Conservation (phyloP, 106 monocot species). For the Dendrobium catenatum region DNA sequence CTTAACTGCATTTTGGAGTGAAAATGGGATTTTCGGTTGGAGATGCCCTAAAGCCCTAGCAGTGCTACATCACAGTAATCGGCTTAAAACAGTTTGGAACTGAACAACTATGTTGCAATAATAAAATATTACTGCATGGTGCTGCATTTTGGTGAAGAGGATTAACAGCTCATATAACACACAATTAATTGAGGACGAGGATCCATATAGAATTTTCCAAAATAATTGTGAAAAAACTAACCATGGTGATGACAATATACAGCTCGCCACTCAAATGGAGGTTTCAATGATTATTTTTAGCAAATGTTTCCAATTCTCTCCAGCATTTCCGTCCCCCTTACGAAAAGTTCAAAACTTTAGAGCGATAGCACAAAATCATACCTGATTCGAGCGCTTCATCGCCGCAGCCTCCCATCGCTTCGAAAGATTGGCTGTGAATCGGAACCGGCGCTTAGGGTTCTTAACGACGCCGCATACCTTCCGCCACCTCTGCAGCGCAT, state of each 20-base stretch:
- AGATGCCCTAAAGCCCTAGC: too few relatives aligned
- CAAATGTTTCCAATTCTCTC: neutral
- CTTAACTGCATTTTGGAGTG: too few relatives aligned
- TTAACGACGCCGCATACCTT: constrained; percentile 71
- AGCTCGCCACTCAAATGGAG: neutral
- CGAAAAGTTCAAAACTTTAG: neutral
- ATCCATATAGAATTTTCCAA: neutral
- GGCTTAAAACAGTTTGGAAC: neutral
- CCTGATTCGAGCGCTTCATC: constrained; percentile 86
- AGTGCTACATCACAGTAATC: neutral
- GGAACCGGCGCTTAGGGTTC: constrained; percentile 89
- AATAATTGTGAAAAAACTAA: neutral
- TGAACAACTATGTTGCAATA: too few relatives aligned
- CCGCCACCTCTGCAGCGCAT: constrained; percentile 78
- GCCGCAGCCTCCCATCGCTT: constrained; percentile 76
- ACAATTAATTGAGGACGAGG: neutral
- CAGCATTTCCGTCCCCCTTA: neutral
- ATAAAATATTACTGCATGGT: neutral
- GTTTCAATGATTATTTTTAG: neutral
- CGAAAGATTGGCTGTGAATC: constrained; percentile 85
- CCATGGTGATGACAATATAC: neutral
- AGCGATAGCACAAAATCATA: constrained; percentile 5
- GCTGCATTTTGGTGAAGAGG: neutral
- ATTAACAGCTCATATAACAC: neutral
- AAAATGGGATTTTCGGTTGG: too few relatives aligned